Conservation (phyloP, 225 moss, liverwort and hornwort genomes). For the Ulota crispa region DNA sequence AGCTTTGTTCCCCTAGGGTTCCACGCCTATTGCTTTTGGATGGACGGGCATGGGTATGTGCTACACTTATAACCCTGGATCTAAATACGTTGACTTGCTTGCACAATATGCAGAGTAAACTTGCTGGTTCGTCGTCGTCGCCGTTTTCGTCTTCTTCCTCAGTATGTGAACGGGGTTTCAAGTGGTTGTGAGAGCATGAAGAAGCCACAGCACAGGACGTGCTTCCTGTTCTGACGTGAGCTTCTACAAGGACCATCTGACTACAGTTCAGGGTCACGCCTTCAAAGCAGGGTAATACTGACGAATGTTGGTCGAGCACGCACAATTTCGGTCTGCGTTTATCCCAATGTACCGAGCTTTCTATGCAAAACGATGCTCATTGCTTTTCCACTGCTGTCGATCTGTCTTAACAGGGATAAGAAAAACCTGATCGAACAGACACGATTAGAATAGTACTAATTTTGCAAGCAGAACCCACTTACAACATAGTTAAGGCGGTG, state of each 20-base stretch:
- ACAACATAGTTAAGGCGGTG: not conserved
- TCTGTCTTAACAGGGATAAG: not conserved
- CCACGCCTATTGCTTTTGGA: not conserved
- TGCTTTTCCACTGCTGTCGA: not conserved
- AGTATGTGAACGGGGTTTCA: not conserved
- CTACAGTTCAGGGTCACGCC: constrained; percentile 13
- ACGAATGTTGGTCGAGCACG: not conserved
- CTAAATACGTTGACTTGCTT: not conserved
- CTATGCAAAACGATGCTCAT: not conserved
- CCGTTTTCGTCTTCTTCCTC: constrained; percentile 1
- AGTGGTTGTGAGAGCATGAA: constrained; percentile 5
- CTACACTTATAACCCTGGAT: not conserved
- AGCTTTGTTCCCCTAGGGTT: not conserved
- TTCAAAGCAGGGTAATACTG: not conserved
- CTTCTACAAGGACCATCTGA: constrained; percentile 35
- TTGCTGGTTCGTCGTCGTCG: not conserved
- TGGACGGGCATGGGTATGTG: not conserved
- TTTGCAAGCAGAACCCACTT: not conserved
- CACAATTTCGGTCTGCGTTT: not conserved
- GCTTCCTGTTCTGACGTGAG: not conserved
- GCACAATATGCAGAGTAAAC: not conserved
- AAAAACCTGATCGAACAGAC: constrained; percentile 3
- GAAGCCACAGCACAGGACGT: constrained; percentile 3
- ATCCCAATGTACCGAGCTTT: not conserved
- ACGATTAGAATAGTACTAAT: not conserved